These are phyloP conservation scores for Aureobasidium subglaciale DNA, from an alignment of 2,329 filamentous ascomycete species.

Conservation along the genomic window DNA sequence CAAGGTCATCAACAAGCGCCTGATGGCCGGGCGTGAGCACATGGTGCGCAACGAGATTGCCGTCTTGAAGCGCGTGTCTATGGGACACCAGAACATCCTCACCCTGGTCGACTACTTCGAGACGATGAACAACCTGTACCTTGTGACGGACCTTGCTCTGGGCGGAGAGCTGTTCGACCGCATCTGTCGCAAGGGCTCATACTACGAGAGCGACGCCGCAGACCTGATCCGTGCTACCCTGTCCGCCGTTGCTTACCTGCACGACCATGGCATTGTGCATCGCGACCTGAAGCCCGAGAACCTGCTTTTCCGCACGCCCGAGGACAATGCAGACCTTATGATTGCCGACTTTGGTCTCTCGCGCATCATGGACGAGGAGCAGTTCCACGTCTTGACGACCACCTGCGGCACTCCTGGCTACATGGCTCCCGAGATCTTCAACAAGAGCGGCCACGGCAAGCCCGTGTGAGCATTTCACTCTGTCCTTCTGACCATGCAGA, in stretches of 20 bases:
- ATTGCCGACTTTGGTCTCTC: slow-evolving; percentile 96
- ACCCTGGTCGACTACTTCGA: slow-evolving; percentile 99
- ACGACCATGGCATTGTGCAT: slow-evolving; percentile 97
- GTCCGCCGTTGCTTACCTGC: slow-evolving; percentile 95
- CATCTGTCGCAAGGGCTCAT: slow-evolving; percentile 96
- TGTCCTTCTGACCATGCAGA: no score
- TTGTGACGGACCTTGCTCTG: slow-evolving; percentile 92
- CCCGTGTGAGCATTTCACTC: slow-evolving; percentile 56
- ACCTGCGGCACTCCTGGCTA: slow-evolving; percentile 97
- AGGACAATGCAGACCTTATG: slow-evolving; percentile 93
- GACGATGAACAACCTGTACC: slow-evolving; percentile 98
- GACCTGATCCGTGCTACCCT: slow-evolving; percentile 91
- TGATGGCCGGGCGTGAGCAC: slow-evolving; percentile 96
- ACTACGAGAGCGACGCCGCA: slow-evolving; percentile 95
- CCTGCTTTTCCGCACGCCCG: slow-evolving; percentile 88
- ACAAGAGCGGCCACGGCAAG: slow-evolving; percentile 96
- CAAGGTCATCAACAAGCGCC: slow-evolving; percentile 97
- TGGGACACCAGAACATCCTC: slow-evolving; percentile 97
- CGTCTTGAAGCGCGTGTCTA: slow-evolving; percentile 93
- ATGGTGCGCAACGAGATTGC: slow-evolving; percentile 99
- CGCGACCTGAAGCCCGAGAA: slow-evolving; percentile 98
- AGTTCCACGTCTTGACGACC: slow-evolving; percentile 94
- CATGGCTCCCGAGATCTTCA: slow-evolving; percentile 99
- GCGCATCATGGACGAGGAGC: slow-evolving; percentile 97
- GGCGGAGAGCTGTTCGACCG: slow-evolving; percentile 97